phyloP scores from a whole-genome alignment of 495 filamentous ascomycete species.

The Aspergillus taichungensis region DNA sequence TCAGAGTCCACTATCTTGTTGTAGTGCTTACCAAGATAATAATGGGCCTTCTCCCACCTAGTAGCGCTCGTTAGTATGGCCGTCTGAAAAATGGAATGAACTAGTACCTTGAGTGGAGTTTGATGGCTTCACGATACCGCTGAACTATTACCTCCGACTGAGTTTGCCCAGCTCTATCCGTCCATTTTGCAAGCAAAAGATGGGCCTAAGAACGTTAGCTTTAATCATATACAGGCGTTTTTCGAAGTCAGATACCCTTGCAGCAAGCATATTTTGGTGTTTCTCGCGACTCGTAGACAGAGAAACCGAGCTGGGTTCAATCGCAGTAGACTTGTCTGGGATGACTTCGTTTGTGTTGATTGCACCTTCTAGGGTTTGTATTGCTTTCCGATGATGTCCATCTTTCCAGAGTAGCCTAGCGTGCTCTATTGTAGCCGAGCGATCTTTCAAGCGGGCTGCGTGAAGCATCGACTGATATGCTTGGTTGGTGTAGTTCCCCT shows the following conservation, averaged over 20 bases:
- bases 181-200: conserved; percentile 90
- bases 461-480: conserved; percentile 91
- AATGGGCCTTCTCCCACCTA: conserved; percentile 93
- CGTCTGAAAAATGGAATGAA: neutral
- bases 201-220: conserved; percentile 44
- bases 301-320: conserved; percentile 26
- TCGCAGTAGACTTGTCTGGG: conserved; percentile 36
- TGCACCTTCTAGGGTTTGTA: conserved; percentile 77
- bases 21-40: conserved; percentile 94
- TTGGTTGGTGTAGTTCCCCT: conserved; percentile 69
- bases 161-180: conserved; percentile 85
- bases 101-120: conserved; percentile 32
- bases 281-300: conserved; percentile 27
- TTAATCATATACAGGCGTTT: too few species aligned
- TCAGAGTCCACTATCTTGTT: conserved; percentile 92
- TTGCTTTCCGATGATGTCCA: conserved; percentile 88
- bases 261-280: conserved; percentile 39
- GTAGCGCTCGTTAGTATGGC: conserved; percentile 6
- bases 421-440: conserved; percentile 85
- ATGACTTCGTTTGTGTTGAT: conserved; percentile 66
- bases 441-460: conserved; percentile 73
- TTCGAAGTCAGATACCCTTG: conserved; percentile 22
- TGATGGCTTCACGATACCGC: conserved; percentile 66
- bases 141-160: conserved; percentile 65
- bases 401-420: conserved; percentile 90